These are phyloP conservation scores for Linderina pennispora DNA, from an alignment of 192 early-diverging fungal species.

Conservation along the genomic window DNA sequence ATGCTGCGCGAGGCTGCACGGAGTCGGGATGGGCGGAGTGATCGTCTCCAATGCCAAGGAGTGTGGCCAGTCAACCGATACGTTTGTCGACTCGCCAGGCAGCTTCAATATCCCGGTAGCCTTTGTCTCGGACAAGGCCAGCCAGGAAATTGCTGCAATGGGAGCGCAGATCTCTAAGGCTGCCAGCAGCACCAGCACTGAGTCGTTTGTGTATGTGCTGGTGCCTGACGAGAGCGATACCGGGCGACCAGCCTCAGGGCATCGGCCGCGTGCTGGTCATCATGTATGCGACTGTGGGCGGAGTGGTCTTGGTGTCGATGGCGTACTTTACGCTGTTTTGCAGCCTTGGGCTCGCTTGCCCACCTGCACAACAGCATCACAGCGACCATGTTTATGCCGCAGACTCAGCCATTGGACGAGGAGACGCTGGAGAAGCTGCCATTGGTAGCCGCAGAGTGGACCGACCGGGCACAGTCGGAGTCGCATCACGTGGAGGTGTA, in stretches of 20 bases:
- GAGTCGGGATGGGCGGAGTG: slow-evolving; percentile 19
- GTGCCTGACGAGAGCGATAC: slow-evolving; percentile 8
- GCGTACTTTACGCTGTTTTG: slow-evolving; percentile 29
- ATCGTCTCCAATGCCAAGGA: slow-evolving; percentile 33
- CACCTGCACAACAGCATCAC: slow-evolving; percentile 32
- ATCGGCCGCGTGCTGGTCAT: slow-evolving; percentile 23
- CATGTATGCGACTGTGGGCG: slow-evolving; percentile 23
- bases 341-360: slow-evolving; percentile 32
- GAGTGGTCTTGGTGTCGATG: slow-evolving; percentile 15
- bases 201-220: slow-evolving; percentile 31
- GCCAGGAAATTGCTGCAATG: slow-evolving; percentile 18
- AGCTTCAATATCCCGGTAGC: slow-evolving; percentile 26
- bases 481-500: slow-evolving; percentile 22
- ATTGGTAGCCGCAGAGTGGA: slow-evolving; percentile 30
- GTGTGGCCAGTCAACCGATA: slow-evolving; percentile 27
- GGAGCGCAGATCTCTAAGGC: slow-evolving; percentile 6
- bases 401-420: slow-evolving; percentile 24
- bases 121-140: slow-evolving; percentile 25
- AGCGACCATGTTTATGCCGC: slow-evolving; percentile 20
- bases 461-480: neutral
- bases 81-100: slow-evolving; percentile 23
- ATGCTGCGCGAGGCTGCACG: slow-evolving; percentile 20
- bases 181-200: neutral
- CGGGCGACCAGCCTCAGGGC: slow-evolving; percentile 1
- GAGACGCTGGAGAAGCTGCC: slow-evolving; percentile 24